Evolutionary conservation across 148 eudicot genomes (phyloP).

Genomic region (Beta vulgaris): DNA sequence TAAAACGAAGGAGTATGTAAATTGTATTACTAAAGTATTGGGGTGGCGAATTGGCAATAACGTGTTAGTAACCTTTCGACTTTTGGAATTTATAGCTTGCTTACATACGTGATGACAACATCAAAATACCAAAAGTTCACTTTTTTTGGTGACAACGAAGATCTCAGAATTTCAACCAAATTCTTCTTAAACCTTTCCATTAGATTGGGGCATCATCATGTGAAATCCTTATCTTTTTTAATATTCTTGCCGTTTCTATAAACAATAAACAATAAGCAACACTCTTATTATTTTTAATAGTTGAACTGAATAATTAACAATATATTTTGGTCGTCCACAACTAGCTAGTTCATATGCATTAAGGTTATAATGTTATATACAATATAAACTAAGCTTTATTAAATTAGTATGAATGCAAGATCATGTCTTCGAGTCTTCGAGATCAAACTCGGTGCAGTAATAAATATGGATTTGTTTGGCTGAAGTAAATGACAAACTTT

Average conservation of each 20-base stretch:
- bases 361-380: no score
- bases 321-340: neutral
- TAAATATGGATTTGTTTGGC: no score
- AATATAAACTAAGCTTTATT: no score
- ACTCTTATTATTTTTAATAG: no score
- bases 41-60: neutral
- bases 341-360: no score
- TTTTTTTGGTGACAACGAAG: neutral
- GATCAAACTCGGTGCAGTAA: no score
- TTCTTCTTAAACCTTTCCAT: neutral
- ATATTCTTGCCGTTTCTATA: conserved; percentile 4
- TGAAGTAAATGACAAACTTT: no score
- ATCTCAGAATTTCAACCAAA: neutral
- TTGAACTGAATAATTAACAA: no score
- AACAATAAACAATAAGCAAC: no score
- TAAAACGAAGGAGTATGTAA: no score
- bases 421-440: no score
- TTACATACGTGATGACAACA: neutral
- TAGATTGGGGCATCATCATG: neutral
- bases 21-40: neutral
- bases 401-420: no score
- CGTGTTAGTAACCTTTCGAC: neutral
- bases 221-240: neutral
- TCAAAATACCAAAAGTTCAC: conserved; percentile 3
- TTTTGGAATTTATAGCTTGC: conserved; percentile 17